Conservation (phyloP, 1,284 basidiomycete genomes). For the Trametes hirsuta region DNA sequence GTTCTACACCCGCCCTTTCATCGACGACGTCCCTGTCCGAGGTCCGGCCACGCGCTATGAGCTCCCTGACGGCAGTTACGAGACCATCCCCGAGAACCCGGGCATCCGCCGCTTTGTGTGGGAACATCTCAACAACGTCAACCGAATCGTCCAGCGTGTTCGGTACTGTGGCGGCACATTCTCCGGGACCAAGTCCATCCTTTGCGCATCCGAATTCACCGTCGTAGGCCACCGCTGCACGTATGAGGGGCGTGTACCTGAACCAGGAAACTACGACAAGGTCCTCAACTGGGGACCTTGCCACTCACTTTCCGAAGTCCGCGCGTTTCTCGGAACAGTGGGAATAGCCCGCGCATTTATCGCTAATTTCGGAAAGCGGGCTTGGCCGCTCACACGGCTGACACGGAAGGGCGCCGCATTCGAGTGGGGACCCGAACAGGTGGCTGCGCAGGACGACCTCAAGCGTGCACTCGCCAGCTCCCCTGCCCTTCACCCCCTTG, state of each 20-base stretch:
- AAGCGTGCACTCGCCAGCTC: slow-evolving; percentile 28
- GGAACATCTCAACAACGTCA: too few species aligned
- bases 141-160: too few species aligned
- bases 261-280: slow-evolving; percentile 27
- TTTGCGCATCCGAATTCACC: slow-evolving; percentile 21
- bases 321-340: slow-evolving; percentile 26
- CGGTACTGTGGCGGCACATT: too few species aligned
- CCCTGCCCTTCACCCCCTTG: slow-evolving; percentile 41
- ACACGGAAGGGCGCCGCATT: slow-evolving; percentile 26
- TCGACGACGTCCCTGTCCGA: too few species aligned
- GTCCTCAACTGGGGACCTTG: slow-evolving; percentile 28
- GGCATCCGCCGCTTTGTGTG: too few species aligned
- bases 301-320: slow-evolving; percentile 24
- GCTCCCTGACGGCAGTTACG: too few species aligned
- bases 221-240: slow-evolving; percentile 33
- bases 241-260: slow-evolving; percentile 27
- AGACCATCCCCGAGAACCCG: too few species aligned
- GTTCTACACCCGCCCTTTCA: too few species aligned
- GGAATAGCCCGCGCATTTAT: slow-evolving; percentile 26
- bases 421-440: slow-evolving; percentile 26
- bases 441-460: slow-evolving; percentile 24
- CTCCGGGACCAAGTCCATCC: slow-evolving; percentile 7
- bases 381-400: slow-evolving; percentile 27
- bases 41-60: too few species aligned
- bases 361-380: slow-evolving; percentile 20